These are phyloP conservation scores for Globisporangium echinulatum DNA, from an alignment of 352 stramenopile species.

Conservation along the genomic window DNA sequence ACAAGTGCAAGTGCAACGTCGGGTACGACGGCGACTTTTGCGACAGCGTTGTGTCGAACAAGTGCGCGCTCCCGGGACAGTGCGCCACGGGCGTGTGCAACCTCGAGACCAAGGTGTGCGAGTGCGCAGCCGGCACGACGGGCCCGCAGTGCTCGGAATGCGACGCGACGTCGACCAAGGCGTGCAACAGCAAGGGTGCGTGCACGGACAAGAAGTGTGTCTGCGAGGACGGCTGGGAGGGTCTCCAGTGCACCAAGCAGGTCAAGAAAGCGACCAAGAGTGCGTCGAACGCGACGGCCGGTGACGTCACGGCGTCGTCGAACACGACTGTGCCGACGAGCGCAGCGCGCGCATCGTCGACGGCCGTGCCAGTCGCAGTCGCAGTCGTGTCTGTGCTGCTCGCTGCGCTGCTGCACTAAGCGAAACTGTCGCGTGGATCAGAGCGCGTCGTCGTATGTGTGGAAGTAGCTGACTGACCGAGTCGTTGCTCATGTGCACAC, in stretches of 20 bases:
- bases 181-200: conserved; percentile 57
- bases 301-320: conserved; percentile 3
- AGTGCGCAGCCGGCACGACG: conserved; percentile 56
- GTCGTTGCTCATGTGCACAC: background rate
- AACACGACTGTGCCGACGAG: conserved; percentile 15
- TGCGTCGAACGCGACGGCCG: conserved; percentile 9
- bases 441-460: background rate
- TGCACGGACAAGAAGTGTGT: conserved; percentile 47
- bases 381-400: conserved; percentile 27
- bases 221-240: conserved; percentile 54
- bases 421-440: background rate
- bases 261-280: conserved; percentile 29
- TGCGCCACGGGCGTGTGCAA: conserved; percentile 65
- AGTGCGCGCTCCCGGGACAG: conserved; percentile 64
- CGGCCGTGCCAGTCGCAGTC: conserved; percentile 19
- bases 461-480: background rate
- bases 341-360: conserved; percentile 14
- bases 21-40: conserved; percentile 63
- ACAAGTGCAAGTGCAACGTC: conserved; percentile 68
- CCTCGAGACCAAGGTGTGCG: conserved; percentile 54
- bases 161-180: conserved; percentile 42
- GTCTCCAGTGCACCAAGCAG: conserved; percentile 66
- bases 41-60: conserved; percentile 60
- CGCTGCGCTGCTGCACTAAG: conserved; percentile 17
- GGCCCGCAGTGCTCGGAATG: conserved; percentile 69